Percentiles rank a stretch among this genome's conserved stretches.
Conservation (phyloP, 2,329 filamentous ascomycete genomes). For the Stachybotrys echinatus region DNA sequence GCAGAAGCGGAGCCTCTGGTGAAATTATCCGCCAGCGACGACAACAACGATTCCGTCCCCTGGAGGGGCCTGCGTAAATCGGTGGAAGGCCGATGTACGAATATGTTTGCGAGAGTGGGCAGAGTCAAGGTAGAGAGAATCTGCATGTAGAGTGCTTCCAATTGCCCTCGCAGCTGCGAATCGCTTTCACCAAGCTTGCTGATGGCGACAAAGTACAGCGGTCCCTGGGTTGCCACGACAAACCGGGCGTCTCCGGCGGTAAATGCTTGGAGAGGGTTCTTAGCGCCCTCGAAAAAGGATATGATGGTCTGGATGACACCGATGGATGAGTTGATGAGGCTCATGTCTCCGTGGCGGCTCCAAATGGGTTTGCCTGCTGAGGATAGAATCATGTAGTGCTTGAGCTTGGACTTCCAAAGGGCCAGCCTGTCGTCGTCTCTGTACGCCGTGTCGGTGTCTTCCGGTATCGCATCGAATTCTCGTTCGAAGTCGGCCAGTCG, state of each 20-base stretch:
- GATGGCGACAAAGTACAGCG: slow-evolving; percentile 89
- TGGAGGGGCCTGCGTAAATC: slow-evolving; percentile 86
- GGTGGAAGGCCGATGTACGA: slow-evolving; percentile 85
- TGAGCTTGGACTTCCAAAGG: slow-evolving; percentile 86
- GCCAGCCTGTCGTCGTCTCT: slow-evolving; percentile 56
- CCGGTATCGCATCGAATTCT: slow-evolving; percentile 74
- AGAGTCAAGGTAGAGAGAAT: slow-evolving; percentile 93
- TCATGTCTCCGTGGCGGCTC: slow-evolving; percentile 87
- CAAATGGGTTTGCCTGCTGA: slow-evolving; percentile 97
- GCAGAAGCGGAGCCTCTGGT: slow-evolving; percentile 87
- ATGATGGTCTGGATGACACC: slow-evolving; percentile 96
- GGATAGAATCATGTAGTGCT: slow-evolving; percentile 95
- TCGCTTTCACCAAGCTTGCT: slow-evolving; percentile 92
- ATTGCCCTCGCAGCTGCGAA: slow-evolving; percentile 75
- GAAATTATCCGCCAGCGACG: slow-evolving; percentile 89
- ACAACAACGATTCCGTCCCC: slow-evolving; percentile 85
- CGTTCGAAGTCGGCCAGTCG: slow-evolving; percentile 61
- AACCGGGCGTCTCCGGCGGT: slow-evolving; percentile 84
- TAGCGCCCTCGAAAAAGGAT: slow-evolving; percentile 83
- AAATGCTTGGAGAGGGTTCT: slow-evolving; percentile 76
- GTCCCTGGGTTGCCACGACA: slow-evolving; percentile 77
- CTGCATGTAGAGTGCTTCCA: slow-evolving; percentile 96
- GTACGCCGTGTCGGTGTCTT: slow-evolving; percentile 35
- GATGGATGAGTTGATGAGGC: slow-evolving; percentile 87
- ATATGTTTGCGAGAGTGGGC: slow-evolving; percentile 79